phyloP scores from a whole-genome alignment of 2,329 filamentous ascomycete genomes.

The Aspergillus oerlinghausenensis region DNA sequence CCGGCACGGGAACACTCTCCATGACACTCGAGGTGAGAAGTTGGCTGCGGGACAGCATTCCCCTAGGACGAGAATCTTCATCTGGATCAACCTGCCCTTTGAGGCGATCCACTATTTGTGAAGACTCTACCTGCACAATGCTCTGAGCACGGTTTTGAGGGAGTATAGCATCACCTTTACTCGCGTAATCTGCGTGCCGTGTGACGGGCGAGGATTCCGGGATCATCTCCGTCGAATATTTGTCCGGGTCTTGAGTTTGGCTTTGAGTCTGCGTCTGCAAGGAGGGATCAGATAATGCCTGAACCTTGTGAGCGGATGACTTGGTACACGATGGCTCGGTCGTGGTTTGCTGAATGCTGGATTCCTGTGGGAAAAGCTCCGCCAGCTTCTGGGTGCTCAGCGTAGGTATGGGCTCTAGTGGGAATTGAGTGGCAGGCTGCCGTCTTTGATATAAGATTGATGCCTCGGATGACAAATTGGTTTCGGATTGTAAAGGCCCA shows the following conservation, averaged over 20 bases:
- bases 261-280: constrained; percentile 18
- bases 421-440: constrained; percentile 34
- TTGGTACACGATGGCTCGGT: constrained; percentile 6
- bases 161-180: constrained; percentile 8
- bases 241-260: constrained; percentile 16
- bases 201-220: constrained; percentile 37
- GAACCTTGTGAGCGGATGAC: constrained; percentile 2
- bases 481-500: constrained; percentile 21
- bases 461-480: constrained; percentile 30
- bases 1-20: constrained; percentile 40
- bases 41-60: constrained; percentile 31
- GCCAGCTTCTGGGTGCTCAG: constrained; percentile 35
- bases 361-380: constrained; percentile 34
- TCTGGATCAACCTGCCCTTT: constrained; percentile 10
- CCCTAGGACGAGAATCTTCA: constrained; percentile 12
- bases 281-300: constrained; percentile 1
- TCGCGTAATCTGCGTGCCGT: constrained; percentile 12
- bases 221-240: constrained; percentile 30
- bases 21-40: constrained; percentile 40
- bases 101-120: constrained; percentile 31
- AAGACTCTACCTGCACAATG: constrained; percentile 39
- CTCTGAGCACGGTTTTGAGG: constrained; percentile 20
- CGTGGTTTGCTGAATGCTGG: constrained; percentile 12
- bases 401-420: constrained; percentile 31
- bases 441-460: constrained; percentile 35